Evolutionary conservation across 2,329 filamentous ascomycete genomes (phyloP), one percentile per base, ranked within the genome.

Genomic region (Cyclaneusma minus): DNA sequence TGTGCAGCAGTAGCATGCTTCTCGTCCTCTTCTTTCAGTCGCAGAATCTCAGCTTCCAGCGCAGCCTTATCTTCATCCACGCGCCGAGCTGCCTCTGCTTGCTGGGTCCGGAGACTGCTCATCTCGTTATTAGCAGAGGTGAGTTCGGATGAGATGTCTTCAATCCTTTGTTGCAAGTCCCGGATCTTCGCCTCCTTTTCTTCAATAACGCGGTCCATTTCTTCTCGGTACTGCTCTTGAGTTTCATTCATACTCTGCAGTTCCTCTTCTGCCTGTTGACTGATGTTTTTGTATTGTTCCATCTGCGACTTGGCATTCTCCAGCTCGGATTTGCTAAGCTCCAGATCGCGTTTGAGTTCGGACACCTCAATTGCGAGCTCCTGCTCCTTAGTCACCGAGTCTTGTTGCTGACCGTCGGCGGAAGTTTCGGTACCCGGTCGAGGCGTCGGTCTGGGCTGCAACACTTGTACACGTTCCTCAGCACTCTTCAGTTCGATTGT

Each of bases 241-340:
- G 83, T 79, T 18, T 78, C 70, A 25, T 74, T 77, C 28, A 91
- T 60, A 31, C 74, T 80, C 36, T 83, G 69, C 10, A 95, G 62
- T 26, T 85, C 78, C 39, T 95, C 87, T 48, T 98, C 89, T 3
- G 82, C 76, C 16, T 71, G 64, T 50, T 91, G 82, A 39, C 83
- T 84, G 39, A 95, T 82, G 25, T 75, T 68, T 50, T 81, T 87
- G 61, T 91, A 95, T 40, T 83, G 76, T 44, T 93, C 83, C 21
- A 76, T 73, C 43, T 93, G 78, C 18, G 70, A 64, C 50, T 81
- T 83, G 9, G 81, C 71, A 41, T 75, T 77, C 38, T 91, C 80
- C 8, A 95, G 59, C 40, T 94, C 83, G 5, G 72, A 67, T 39
- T 71, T 79, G 8, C 79, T 68, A 33, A 92, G 59, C 29, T 94